Percentiles rank a stretch among this genome's conserved stretches.
Conservation (phyloP, 73 alveolate species). For the Strombidium stylifer region DNA sequence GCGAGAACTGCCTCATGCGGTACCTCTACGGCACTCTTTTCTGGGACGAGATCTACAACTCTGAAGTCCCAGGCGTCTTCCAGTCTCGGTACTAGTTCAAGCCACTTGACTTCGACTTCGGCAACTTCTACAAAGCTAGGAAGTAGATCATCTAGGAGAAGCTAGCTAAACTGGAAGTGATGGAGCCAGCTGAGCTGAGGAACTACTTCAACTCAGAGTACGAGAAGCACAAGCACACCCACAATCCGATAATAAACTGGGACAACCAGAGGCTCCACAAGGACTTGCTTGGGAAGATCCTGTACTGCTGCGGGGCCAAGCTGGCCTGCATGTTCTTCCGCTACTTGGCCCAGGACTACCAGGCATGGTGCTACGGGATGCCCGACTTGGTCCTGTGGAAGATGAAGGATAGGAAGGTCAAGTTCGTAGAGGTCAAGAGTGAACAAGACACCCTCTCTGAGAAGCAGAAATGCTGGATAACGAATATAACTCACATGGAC, state of each 20-base stretch:
- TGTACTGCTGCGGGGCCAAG: constrained; percentile 52
- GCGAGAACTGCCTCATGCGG: constrained; percentile 77
- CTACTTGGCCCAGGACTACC: constrained; percentile 68
- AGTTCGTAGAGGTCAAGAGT: constrained; percentile 88
- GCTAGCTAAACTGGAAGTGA: constrained; percentile 45
- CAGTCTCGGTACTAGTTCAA: constrained; percentile 76
- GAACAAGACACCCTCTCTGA: constrained; percentile 86
- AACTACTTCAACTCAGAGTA: constrained; percentile 46
- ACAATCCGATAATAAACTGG: constrained; percentile 84
- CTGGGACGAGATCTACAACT: constrained; percentile 89
- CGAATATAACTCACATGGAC: constrained; percentile 55
- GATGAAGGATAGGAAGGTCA: constrained; percentile 66
- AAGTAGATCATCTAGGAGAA: constrained; percentile 59
- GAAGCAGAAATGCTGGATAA: constrained; percentile 84
- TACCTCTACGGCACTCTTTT: constrained; percentile 69
- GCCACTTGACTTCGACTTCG: constrained; percentile 82
- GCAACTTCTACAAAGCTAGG: constrained; percentile 78
- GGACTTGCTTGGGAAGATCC: constrained; percentile 28
- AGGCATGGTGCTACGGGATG: constrained; percentile 78
- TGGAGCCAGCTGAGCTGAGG: constrained; percentile 49
- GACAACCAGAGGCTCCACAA: constrained; percentile 52
- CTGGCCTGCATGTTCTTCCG: constrained; percentile 61
- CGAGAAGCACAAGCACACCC: constrained; percentile 73
- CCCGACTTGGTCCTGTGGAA: constrained; percentile 92
- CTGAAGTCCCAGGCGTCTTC: constrained; percentile 74